phyloP scores from a whole-genome alignment of 768 basidiomycete genomes.

The Agrocybe praecox region DNA sequence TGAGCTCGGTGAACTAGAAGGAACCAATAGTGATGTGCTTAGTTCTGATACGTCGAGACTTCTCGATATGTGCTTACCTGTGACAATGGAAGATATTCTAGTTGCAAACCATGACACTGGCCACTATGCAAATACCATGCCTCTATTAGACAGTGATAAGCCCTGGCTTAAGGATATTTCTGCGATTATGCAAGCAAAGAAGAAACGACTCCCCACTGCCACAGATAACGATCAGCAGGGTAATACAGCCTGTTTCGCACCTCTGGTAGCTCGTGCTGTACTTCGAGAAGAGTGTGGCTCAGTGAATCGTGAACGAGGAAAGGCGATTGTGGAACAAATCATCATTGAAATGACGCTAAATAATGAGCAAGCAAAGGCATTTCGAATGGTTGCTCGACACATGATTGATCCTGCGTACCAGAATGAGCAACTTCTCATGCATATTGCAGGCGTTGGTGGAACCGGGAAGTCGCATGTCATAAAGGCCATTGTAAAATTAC shows the following conservation, averaged over 20 bases:
- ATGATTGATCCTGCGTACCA: background rate
- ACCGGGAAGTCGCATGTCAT: conserved; percentile 20
- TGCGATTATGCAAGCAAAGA: no score
- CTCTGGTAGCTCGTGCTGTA: background rate
- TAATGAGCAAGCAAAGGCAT: conserved; percentile 9
- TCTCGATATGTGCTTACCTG: no score
- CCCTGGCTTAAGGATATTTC: no score
- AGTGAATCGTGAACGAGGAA: no score
- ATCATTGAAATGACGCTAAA: conserved; percentile 3
- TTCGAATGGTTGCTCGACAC: conserved; percentile 2
- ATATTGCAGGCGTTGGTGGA: conserved; percentile 15
- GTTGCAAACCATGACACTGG: no score
- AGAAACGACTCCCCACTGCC: no score
- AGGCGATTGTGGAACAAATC: background rate
- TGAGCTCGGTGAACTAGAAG: no score
- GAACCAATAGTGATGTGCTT: no score
- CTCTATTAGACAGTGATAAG: no score
- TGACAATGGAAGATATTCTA: no score
- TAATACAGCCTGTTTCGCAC: background rate
- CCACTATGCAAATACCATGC: no score
- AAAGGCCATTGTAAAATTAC: conserved; percentile 6
- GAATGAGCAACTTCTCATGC: conserved; percentile 10
- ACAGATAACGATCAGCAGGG: background rate
- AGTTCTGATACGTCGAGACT: no score
- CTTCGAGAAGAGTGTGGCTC: background rate